Evolutionary conservation across 2,329 filamentous ascomycete species (phyloP).

Genomic region (Raffaelea ambrosiae): DNA sequence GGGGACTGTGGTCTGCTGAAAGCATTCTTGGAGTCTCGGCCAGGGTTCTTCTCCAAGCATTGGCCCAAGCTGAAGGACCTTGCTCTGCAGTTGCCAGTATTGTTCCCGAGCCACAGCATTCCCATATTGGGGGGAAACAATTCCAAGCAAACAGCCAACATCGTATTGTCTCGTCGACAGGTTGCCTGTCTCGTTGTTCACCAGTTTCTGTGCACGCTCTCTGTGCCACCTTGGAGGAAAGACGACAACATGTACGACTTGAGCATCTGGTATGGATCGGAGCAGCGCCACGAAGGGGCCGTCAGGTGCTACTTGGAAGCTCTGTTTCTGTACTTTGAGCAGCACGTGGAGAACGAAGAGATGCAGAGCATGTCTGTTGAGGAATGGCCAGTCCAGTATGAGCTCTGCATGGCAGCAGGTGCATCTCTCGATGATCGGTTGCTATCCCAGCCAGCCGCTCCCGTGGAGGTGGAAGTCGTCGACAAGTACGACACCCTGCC

Average conservation of each 20-base stretch:
- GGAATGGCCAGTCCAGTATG: constrained; percentile 14
- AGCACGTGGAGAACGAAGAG: constrained; percentile 6
- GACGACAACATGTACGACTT: constrained; percentile 22
- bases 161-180: constrained; percentile 16
- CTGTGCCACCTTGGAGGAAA: constrained; percentile 12
- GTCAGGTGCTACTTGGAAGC: constrained; percentile 21
- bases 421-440: background rate
- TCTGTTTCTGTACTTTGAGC: constrained; percentile 20
- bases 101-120: background rate
- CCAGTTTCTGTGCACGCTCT: constrained; percentile 22
- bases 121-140: background rate
- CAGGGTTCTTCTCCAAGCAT: background rate
- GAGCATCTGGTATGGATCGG: constrained; percentile 23
- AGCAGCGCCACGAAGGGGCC: constrained; percentile 21
- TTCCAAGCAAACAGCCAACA: no score
- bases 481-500: constrained; percentile 17
- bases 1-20: background rate
- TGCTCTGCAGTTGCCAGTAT: background rate
- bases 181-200: constrained; percentile 21
- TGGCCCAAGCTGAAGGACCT: background rate
- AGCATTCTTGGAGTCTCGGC: background rate
- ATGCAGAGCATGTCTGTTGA: background rate
- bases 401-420: constrained; percentile 6
- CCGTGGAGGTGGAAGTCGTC: constrained; percentile 12
- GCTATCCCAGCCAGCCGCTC: constrained; percentile 3